These are phyloP conservation scores for Lipomyces anomalus DNA, from an alignment of 805 yeast genomes.

Conservation along the genomic window DNA sequence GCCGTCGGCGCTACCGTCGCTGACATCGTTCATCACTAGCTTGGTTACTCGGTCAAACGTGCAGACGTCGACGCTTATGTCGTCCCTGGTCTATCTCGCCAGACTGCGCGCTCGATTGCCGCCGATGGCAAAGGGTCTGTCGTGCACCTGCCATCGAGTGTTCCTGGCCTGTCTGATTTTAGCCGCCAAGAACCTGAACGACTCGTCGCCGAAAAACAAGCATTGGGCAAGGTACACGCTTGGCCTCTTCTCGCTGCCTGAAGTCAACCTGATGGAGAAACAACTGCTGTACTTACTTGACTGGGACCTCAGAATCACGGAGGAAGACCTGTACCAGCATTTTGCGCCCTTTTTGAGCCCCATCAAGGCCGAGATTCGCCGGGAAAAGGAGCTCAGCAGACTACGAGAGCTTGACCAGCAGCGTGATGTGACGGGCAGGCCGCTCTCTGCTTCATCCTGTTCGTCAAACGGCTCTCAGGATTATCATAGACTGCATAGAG, in stretches of 20 bases:
- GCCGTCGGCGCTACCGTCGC: slow-evolving; percentile 36
- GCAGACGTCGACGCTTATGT: slow-evolving; percentile 92
- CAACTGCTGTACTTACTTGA: slow-evolving; percentile 76
- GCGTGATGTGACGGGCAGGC: neutral
- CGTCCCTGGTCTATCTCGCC: slow-evolving; percentile 76
- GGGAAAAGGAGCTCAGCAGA: slow-evolving; percentile 16
- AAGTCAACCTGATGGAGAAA: slow-evolving; percentile 85
- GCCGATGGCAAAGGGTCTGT: slow-evolving; percentile 80
- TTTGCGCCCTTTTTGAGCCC: slow-evolving; percentile 71
- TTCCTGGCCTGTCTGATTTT: slow-evolving; percentile 82
- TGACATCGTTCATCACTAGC: slow-evolving; percentile 61
- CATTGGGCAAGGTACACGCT: slow-evolving; percentile 94
- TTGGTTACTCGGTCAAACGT: slow-evolving; percentile 80
- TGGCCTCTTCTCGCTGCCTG: slow-evolving; percentile 69
- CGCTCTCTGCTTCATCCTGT: too few species aligned
- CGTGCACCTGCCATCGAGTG: slow-evolving; percentile 85
- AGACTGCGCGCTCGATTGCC: slow-evolving; percentile 76
- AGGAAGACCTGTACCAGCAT: slow-evolving; percentile 61
- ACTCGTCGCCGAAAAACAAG: slow-evolving; percentile 88
- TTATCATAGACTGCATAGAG: slow-evolving; percentile 8
- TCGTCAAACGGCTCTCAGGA: neutral
- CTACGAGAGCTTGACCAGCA: slow-evolving; percentile 10
- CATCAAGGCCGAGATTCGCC: slow-evolving; percentile 51
- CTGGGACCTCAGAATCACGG: slow-evolving; percentile 74
- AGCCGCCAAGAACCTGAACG: slow-evolving; percentile 90